Conservation (phyloP, 495 filamentous ascomycete genomes). For the Podospora pseudocomata region DNA sequence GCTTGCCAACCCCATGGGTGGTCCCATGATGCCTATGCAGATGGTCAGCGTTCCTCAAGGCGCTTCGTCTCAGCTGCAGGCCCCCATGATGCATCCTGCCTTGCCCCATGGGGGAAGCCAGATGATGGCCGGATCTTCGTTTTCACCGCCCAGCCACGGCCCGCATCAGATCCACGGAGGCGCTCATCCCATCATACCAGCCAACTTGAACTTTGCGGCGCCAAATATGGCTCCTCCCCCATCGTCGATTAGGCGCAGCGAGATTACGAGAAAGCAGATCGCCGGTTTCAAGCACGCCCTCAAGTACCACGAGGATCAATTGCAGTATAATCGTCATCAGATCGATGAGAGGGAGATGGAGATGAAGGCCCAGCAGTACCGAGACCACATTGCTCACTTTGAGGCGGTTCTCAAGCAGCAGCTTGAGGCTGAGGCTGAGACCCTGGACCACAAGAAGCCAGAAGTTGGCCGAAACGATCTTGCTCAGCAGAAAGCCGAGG, state of each 20-base stretch:
- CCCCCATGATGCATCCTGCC: constrained; percentile 17
- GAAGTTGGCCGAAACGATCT: not conserved
- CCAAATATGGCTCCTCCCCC: constrained; percentile 30
- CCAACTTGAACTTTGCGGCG: constrained; percentile 28
- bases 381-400: constrained; percentile 37
- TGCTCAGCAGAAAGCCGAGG: constrained; percentile 6
- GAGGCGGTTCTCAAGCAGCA: constrained; percentile 37
- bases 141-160: constrained; percentile 10
- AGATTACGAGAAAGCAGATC: constrained; percentile 48
- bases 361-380: constrained; percentile 29
- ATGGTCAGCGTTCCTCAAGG: constrained; percentile 26
- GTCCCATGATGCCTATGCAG: constrained; percentile 23
- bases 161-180: constrained; percentile 11
- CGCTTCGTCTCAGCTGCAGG: constrained; percentile 12
- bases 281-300: constrained; percentile 42
- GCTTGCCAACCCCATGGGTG: constrained; percentile 10
- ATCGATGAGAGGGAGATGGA: constrained; percentile 46
- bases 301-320: constrained; percentile 45
- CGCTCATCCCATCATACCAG: constrained; percentile 14
- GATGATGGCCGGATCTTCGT: constrained; percentile 18
- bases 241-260: constrained; percentile 46
- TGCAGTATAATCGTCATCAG: constrained; percentile 48
- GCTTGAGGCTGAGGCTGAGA: constrained; percentile 33
- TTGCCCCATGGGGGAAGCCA: constrained; percentile 5
- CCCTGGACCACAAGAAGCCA: constrained; percentile 23